Evolutionary conservation across 2,329 filamentous ascomycete species (phyloP).

Genomic region (Ceratocystis smalleyi): DNA sequence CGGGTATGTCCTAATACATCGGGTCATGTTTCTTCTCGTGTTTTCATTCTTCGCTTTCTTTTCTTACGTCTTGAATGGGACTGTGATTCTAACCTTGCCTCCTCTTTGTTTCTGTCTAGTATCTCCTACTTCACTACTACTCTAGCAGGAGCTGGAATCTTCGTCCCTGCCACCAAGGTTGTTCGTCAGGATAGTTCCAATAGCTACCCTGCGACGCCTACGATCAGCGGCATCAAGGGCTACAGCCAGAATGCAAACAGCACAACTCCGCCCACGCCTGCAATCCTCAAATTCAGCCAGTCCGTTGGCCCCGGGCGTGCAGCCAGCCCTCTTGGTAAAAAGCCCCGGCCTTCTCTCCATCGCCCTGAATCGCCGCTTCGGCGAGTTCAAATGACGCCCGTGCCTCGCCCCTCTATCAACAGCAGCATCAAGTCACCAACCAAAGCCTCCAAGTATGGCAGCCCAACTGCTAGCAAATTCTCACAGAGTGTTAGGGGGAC

Average conservation of each 20-base stretch:
- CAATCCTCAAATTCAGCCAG: slow-evolving; percentile 69
- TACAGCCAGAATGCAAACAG: slow-evolving; percentile 43
- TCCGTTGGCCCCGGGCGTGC: slow-evolving; percentile 64
- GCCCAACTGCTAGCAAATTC: slow-evolving; percentile 37
- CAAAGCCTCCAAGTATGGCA: slow-evolving; percentile 39
- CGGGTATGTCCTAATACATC: slow-evolving; percentile 42
- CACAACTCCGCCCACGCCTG: slow-evolving; percentile 48
- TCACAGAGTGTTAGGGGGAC: slow-evolving; percentile 48
- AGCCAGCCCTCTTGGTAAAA: slow-evolving; percentile 51
- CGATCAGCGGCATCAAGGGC: slow-evolving; percentile 37
- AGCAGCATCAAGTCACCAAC: slow-evolving; percentile 30
- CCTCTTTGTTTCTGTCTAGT: slow-evolving; percentile 25
- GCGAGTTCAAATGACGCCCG: slow-evolving; percentile 46
- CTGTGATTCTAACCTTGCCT: background rate
- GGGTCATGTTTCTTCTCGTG: slow-evolving; percentile 2
- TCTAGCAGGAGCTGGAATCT: slow-evolving; percentile 73
- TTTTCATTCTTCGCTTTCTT: background rate
- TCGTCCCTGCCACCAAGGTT: slow-evolving; percentile 73
- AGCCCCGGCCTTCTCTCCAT: slow-evolving; percentile 57
- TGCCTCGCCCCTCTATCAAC: slow-evolving; percentile 39
- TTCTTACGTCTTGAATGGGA: background rate
- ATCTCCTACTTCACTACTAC: slow-evolving; percentile 68
- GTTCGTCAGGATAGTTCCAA: slow-evolving; percentile 47
- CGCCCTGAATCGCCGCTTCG: slow-evolving; percentile 77
- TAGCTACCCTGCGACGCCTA: slow-evolving; percentile 50